phyloP scores from a whole-genome alignment of 1,284 basidiomycete species.

The Bjerkandera adusta region DNA sequence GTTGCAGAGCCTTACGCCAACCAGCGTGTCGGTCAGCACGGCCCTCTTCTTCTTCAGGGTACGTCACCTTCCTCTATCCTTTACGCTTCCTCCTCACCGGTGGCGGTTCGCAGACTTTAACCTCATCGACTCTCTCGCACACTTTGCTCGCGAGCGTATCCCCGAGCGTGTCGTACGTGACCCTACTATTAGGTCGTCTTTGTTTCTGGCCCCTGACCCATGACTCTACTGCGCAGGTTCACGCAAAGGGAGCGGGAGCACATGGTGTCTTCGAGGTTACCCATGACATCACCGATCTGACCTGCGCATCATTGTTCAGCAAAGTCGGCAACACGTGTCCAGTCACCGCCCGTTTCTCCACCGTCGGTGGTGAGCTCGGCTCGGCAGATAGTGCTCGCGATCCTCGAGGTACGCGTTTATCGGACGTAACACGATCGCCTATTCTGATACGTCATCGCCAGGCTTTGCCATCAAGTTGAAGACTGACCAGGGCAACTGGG shows the following conservation, averaged over 20 bases:
- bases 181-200: no score
- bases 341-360: slow-evolving; percentile 83
- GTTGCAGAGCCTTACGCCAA: slow-evolving; percentile 73
- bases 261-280: slow-evolving; percentile 92
- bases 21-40: slow-evolving; percentile 72
- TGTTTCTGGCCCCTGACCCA: slow-evolving; percentile 8
- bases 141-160: slow-evolving; percentile 94
- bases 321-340: slow-evolving; percentile 71
- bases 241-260: slow-evolving; percentile 86
- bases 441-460: slow-evolving; percentile 6
- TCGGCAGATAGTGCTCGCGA: slow-evolving; percentile 91
- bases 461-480: slow-evolving; percentile 89
- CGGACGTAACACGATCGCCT: background rate
- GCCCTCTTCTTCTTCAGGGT: slow-evolving; percentile 88
- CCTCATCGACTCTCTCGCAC: slow-evolving; percentile 84
- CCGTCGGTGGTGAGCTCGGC: slow-evolving; percentile 85
- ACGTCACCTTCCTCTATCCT: slow-evolving; percentile 21
- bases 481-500: slow-evolving; percentile 88
- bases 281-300: slow-evolving; percentile 80
- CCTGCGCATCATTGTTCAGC: slow-evolving; percentile 69
- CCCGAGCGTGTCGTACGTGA: slow-evolving; percentile 84
- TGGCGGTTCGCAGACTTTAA: slow-evolving; percentile 65
- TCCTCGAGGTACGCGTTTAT: slow-evolving; percentile 58
- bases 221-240: slow-evolving; percentile 40
- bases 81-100: slow-evolving; percentile 1